Conservation (phyloP, 2,329 filamentous ascomycete genomes). For the Penicillium paneum region DNA sequence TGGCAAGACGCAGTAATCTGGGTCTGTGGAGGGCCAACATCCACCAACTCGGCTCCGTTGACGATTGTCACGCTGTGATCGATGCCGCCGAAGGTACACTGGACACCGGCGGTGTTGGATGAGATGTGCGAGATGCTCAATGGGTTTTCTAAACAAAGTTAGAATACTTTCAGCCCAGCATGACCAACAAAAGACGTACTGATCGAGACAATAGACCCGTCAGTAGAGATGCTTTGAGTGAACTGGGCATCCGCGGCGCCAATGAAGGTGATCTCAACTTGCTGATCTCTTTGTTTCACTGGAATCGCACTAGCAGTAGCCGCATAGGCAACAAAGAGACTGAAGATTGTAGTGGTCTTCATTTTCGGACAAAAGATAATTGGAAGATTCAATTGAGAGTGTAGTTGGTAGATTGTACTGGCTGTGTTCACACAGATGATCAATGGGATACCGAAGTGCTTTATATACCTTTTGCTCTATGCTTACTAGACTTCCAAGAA, state of each 20-base stretch:
- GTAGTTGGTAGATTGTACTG: background rate
- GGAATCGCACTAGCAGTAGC: background rate
- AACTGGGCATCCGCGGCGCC: conserved; percentile 14
- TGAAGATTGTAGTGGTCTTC: background rate
- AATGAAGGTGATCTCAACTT: conserved; percentile 11
- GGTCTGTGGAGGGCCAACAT: conserved; percentile 31
- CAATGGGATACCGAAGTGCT: background rate
- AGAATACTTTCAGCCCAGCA: background rate
- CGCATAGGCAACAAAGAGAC: background rate
- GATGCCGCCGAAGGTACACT: conserved; percentile 25
- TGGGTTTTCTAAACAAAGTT: conserved; percentile 5
- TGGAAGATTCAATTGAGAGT: background rate
- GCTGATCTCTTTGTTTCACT: background rate
- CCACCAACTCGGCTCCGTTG: conserved; percentile 19
- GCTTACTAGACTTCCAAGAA: background rate
- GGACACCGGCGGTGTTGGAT: conserved; percentile 17
- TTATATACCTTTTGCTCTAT: background rate
- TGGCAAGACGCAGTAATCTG: conserved; percentile 17
- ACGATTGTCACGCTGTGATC: conserved; percentile 23
- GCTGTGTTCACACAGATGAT: background rate
- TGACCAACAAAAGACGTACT: background rate
- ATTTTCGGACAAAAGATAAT: background rate
- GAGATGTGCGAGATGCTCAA: conserved; percentile 26
- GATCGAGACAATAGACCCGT: conserved; percentile 5
- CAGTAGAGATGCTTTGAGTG: conserved; percentile 7